phyloP scores from a whole-genome alignment of 306 rosid genomes.

The Dalbergia oliveri region DNA sequence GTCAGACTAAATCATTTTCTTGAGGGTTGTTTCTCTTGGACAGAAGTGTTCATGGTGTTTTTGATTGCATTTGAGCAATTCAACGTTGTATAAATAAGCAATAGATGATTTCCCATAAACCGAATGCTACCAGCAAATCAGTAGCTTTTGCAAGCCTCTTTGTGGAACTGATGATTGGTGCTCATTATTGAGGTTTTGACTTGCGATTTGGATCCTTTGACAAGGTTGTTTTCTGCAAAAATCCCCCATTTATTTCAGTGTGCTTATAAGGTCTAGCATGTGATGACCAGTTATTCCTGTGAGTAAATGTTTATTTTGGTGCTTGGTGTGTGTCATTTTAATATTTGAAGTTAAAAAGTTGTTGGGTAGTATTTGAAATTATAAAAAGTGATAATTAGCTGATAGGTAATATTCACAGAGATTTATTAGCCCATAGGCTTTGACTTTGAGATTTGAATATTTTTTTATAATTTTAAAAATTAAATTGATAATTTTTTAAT shows the following conservation, averaged over 20 bases:
- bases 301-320: neutral
- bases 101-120: constrained; percentile 44
- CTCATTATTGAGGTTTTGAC: constrained; percentile 26
- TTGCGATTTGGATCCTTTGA: constrained; percentile 4
- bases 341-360: no score
- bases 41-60: constrained; percentile 36
- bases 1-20: constrained; percentile 45
- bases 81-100: constrained; percentile 52
- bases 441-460: no score
- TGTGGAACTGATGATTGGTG: constrained; percentile 16
- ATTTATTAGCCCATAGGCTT: no score
- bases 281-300: neutral
- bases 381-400: no score
- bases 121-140: constrained; percentile 29
- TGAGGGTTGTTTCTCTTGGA: constrained; percentile 41
- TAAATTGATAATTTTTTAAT: no score
- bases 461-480: no score
- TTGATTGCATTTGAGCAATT: constrained; percentile 42
- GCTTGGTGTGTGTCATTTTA: no score
- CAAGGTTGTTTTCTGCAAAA: neutral
- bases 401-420: no score
- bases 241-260: neutral
- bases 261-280: neutral
- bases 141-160: constrained; percentile 30
- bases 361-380: no score